Conservation (phyloP, 352 stramenopile genomes). For the Pythium sukuiense region DNA sequence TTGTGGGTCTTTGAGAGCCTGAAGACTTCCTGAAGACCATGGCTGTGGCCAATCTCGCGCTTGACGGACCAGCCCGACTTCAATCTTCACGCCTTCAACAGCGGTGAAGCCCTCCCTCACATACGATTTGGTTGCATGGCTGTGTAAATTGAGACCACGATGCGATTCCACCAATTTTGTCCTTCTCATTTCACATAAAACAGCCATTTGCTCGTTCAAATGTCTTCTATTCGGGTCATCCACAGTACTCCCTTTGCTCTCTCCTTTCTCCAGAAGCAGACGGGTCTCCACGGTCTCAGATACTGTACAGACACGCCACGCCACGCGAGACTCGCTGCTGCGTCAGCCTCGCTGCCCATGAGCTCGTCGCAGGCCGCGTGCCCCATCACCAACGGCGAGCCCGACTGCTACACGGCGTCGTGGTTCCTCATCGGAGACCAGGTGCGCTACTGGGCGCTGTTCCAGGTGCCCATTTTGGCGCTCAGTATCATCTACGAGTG, state of each 20-base stretch:
- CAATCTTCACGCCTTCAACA: no score
- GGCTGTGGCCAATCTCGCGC: no score
- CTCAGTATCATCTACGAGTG: conserved; percentile 80
- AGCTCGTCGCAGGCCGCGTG: conserved; percentile 34
- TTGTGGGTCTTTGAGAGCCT: no score
- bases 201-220: no score
- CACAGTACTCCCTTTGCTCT: not conserved
- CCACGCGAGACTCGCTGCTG: not conserved
- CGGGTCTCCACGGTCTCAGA: conserved; percentile 2
- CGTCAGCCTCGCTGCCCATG: conserved; percentile 1
- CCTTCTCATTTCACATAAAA: no score
- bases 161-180: no score
- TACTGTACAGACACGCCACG: not conserved
- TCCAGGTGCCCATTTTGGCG: conserved; percentile 67
- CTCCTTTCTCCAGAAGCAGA: not conserved
- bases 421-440: conserved; percentile 85
- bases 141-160: no score
- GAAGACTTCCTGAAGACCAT: no score
- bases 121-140: no score
- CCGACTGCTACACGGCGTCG: conserved; percentile 73
- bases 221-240: no score
- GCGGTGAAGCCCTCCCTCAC: no score
- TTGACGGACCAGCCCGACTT: no score
- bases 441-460: conserved; percentile 74
- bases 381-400: conserved; percentile 51